These are phyloP conservation scores for Cercospora sp. DNA, from an alignment of 2,329 filamentous ascomycete genomes.

Conservation along the genomic window DNA sequence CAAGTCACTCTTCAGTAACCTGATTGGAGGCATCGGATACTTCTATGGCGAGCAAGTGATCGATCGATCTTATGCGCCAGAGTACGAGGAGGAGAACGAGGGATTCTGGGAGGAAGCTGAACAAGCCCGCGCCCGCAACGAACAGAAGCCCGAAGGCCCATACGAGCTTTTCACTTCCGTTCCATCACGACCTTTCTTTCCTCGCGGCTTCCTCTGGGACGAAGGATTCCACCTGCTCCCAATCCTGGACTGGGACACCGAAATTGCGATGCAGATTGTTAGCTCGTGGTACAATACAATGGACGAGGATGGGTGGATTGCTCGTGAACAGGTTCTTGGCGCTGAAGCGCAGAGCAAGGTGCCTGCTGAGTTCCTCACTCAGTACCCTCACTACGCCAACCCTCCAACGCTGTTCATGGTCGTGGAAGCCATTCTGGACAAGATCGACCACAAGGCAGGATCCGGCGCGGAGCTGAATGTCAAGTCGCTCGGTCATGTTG, in stretches of 20 bases:
- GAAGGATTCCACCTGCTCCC: constrained; percentile 94
- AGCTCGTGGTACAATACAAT: constrained; percentile 95
- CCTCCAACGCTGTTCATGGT: constrained; percentile 92
- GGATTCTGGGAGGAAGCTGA: constrained; percentile 93
- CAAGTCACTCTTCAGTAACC: constrained; percentile 88
- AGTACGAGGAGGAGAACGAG: constrained; percentile 94
- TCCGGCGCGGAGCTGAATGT: constrained; percentile 28
- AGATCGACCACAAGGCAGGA: constrained; percentile 56
- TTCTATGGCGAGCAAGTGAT: constrained; percentile 88
- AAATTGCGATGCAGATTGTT: constrained; percentile 81
- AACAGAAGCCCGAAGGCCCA: constrained; percentile 73
- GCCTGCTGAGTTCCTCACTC: constrained; percentile 85
- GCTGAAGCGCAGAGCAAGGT: constrained; percentile 92
- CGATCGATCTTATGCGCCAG: constrained; percentile 85
- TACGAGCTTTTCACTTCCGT: constrained; percentile 88
- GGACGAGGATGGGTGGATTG: constrained; percentile 97
- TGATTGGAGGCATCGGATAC: constrained; percentile 91
- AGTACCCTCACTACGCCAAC: constrained; percentile 97
- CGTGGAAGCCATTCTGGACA: constrained; percentile 79
- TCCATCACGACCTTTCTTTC: constrained; percentile 93
- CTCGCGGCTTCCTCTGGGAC: constrained; percentile 94
- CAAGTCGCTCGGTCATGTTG: constrained; percentile 38
- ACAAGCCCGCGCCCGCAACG: constrained; percentile 68
- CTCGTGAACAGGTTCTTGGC: constrained; percentile 91
- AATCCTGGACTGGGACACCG: constrained; percentile 90